Evolutionary conservation across 352 stramenopile species (phyloP), one percentile per base, ranked within the genome.

Genomic region (Globisporangium heterothallicum): DNA sequence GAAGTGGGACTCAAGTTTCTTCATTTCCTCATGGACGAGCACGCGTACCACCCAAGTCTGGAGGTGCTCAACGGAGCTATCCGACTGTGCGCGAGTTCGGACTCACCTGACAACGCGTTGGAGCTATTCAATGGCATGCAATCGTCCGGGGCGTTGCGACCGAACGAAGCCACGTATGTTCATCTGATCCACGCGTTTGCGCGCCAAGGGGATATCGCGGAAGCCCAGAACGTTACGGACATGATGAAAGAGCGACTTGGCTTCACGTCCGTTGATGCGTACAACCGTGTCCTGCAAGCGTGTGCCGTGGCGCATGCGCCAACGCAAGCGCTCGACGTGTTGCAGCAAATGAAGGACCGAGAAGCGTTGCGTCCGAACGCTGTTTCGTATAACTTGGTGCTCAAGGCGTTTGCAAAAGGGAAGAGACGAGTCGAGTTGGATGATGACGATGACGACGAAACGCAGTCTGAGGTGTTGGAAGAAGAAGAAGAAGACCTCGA

Each of bases 1-100:
- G 66, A 79, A 8, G 58, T 85, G 1, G 80, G 80, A 5, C 46
- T 84, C 32, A 66, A 68, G 2, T 87, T 92, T 29, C 48, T 92
- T 44, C 64, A 89, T 6, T 69, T 85, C 52, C 56, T 85, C 58
- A 74, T 86, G 59, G 46, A 65, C 25, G 46, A 56, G 6, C 46
- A 69, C n/a, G 54, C 38, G 8, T 83, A 74, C 46, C 61, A 61
- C 16, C 72, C 74, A 14, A 75, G 61, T 32, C 19, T 85, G 26
- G 63, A 73, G 9, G 64, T 79, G 8, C 58, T 85, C 8, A 83
- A 71, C 44, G 74, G 74, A 6, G 72, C 72, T 1, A 83, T 83
- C 36, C 61, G 68, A 35, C 43, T 85, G 30, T 80, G 61, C 29
- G 70, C 72, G 22, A 78, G 65, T 25, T 64, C 75, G 21, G 61